Base-by-base conservation (phyloP, 306 rosid genomes). In the Lathyrus oleraceus region DNA sequence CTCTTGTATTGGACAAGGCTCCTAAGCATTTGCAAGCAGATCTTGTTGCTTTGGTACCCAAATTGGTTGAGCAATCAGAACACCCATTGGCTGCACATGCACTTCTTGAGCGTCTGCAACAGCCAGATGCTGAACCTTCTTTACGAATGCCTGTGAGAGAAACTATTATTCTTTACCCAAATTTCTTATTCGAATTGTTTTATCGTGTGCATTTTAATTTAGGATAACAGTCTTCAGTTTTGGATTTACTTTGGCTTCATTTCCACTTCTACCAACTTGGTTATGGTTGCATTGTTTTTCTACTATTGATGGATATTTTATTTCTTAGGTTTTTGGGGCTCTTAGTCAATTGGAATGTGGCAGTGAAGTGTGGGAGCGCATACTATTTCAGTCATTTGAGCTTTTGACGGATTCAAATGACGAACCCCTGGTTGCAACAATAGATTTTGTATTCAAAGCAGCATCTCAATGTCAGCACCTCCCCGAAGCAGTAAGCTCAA, bases 391-490 rank as follows among this genome's bases (percentile, higher is more conserved):
- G 86, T 89, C 99, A 19, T 71, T 85, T 52, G 95, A 89, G 63
- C 88, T 95, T 84, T 82, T 95, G 87, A 70, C 81, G 12, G 95
- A 89, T 76, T 89, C 96, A 75, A 91, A 91, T 76, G 97, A 86
- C 40, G 96, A 95, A 76, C 92, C 91, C 72, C 89, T 95, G 63
- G 80, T 80, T 30, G 84, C 90, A 47, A 83, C 97, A 28, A 83
- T 95, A 71, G 96, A 89, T 85, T 95, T 95, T 80, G 79, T 89
- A 77, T 95, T 95, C 68, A 95, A 91, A 87, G 92, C 92, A 15
- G 97, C 96, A 71, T 89, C 97, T 48, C 97, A 95, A 74, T 95
- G 99, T 82, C 97, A 95, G 85, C 97, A 91, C 81, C 92, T 95
- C 42, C 88, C 99, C 61, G 96, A 89, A 87, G 97, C 96, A 72